These are phyloP conservation scores for Candida broadrunensis DNA, from an alignment of 805 yeast species.

Conservation along the genomic window DNA sequence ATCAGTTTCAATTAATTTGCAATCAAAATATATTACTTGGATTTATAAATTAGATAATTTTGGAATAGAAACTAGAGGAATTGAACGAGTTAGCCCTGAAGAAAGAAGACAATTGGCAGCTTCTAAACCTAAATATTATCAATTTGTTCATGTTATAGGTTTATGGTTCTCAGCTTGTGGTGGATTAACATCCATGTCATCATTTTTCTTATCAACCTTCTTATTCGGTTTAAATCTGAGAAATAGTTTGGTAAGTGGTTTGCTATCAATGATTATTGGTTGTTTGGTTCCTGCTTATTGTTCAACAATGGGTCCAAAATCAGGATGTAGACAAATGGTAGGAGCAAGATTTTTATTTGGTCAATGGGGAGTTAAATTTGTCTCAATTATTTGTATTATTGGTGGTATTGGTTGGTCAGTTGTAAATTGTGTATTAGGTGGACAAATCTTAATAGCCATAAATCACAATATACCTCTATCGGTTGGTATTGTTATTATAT, in stretches of 20 bases:
- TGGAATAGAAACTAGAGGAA: slow-evolving; percentile 34
- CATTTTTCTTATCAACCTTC: slow-evolving; percentile 32
- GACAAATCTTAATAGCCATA: slow-evolving; percentile 28
- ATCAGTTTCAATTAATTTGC: neutral
- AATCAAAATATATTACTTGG: slow-evolving; percentile 13
- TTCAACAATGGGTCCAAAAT: slow-evolving; percentile 35
- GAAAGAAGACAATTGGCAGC: slow-evolving; percentile 17
- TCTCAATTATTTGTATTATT: slow-evolving; percentile 26
- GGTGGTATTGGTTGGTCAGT: slow-evolving; percentile 39
- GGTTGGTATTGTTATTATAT: slow-evolving; percentile 29
- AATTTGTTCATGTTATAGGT: slow-evolving; percentile 28
- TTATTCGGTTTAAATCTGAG: slow-evolving; percentile 22
- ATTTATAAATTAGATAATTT: slow-evolving; percentile 19
- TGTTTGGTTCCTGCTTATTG: slow-evolving; percentile 37
- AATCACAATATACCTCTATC: slow-evolving; percentile 20
- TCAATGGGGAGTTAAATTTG: slow-evolving; percentile 31
- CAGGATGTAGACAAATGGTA: slow-evolving; percentile 38
- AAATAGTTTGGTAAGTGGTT: slow-evolving; percentile 27
- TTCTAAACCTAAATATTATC: slow-evolving; percentile 10
- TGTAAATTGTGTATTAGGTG: slow-evolving; percentile 36
- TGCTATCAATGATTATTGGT: slow-evolving; percentile 27
- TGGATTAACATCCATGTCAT: slow-evolving; percentile 36
- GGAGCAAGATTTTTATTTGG: slow-evolving; percentile 35
- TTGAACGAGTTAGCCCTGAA: slow-evolving; percentile 28
- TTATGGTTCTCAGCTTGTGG: slow-evolving; percentile 40